Evolutionary conservation across 805 yeast species (phyloP).

Genomic region (Ogataea dorogensis): DNA sequence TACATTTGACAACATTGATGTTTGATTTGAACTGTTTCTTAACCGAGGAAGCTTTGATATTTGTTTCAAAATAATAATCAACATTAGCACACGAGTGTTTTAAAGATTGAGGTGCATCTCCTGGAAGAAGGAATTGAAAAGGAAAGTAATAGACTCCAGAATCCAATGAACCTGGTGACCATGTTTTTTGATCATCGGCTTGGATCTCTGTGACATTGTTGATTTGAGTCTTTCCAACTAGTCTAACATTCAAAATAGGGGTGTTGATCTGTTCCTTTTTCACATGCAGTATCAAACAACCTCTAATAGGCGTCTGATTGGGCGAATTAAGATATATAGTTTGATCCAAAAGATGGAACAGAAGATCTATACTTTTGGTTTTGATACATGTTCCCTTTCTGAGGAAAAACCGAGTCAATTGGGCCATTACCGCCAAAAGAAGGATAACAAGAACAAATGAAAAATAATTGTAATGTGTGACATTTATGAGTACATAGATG

Average conservation of each 20-base stretch:
- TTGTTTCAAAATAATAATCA: conserved; percentile 15
- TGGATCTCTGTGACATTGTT: not conserved
- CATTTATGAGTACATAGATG: not conserved
- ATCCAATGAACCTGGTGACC: conserved; percentile 6
- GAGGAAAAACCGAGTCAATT: not conserved
- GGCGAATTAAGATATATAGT: conserved; percentile 13
- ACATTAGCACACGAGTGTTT: conserved; percentile 23
- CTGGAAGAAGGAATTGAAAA: conserved; percentile 28
- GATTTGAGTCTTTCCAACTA: conserved; percentile 15
- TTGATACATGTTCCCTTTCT: not conserved
- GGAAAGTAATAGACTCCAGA: conserved; percentile 28
- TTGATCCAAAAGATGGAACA: conserved; percentile 11
- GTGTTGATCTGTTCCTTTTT: conserved; percentile 17
- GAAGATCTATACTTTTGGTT: conserved; percentile 2
- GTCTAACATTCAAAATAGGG: conserved; percentile 13
- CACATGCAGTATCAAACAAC: conserved; percentile 19
- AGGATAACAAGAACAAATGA: conserved; percentile 2
- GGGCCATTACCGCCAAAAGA: conserved; percentile 5
- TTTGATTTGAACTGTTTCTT: conserved; percentile 7
- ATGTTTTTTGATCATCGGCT: conserved; percentile 2
- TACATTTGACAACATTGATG: conserved; percentile 20
- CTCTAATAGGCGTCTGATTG: conserved; percentile 21
- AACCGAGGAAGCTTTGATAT: conserved; percentile 1
- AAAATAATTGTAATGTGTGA: not conserved
- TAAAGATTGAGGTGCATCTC: conserved; percentile 25